These are phyloP conservation scores for Coniochaeta sp. DNA, from an alignment of 2,329 filamentous ascomycete species.

Conservation along the genomic window DNA sequence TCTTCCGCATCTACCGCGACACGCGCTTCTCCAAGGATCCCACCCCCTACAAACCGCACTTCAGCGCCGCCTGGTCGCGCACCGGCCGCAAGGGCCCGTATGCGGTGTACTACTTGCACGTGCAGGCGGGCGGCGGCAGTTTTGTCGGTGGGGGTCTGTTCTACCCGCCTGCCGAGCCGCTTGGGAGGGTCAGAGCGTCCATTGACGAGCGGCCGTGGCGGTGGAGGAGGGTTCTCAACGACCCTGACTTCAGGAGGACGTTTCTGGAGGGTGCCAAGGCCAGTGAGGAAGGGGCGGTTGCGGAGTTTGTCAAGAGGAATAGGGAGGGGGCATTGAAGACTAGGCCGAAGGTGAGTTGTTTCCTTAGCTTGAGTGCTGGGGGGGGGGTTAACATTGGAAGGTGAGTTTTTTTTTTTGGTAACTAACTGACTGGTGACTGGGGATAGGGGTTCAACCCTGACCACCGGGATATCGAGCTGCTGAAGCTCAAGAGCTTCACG, in stretches of 20 bases:
- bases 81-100: constrained; percentile 83
- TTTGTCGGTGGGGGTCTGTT: constrained; percentile 79
- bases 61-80: constrained; percentile 79
- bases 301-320: constrained; percentile 65
- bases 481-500: constrained; percentile 75
- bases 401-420: constrained; percentile 3
- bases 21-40: constrained; percentile 77
- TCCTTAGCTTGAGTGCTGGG: too few species aligned
- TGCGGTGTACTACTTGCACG: constrained; percentile 81
- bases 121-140: constrained; percentile 57
- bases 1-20: constrained; percentile 83
- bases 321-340: constrained; percentile 72
- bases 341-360: constrained; percentile 65
- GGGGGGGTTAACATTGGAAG: too few species aligned
- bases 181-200: constrained; percentile 61
- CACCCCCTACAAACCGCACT: constrained; percentile 86
- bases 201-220: constrained; percentile 66
- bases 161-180: constrained; percentile 62
- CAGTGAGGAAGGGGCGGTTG: constrained; percentile 47
- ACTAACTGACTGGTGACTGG: constrained; percentile 3
- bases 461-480: constrained; percentile 70
- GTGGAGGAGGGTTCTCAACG: constrained; percentile 60
- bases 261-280: constrained; percentile 49
- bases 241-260: constrained; percentile 50
- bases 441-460: constrained; percentile 63